These are phyloP conservation scores for Fusarium sp. DNA, from an alignment of 2,329 filamentous ascomycete genomes.

Conservation along the genomic window DNA sequence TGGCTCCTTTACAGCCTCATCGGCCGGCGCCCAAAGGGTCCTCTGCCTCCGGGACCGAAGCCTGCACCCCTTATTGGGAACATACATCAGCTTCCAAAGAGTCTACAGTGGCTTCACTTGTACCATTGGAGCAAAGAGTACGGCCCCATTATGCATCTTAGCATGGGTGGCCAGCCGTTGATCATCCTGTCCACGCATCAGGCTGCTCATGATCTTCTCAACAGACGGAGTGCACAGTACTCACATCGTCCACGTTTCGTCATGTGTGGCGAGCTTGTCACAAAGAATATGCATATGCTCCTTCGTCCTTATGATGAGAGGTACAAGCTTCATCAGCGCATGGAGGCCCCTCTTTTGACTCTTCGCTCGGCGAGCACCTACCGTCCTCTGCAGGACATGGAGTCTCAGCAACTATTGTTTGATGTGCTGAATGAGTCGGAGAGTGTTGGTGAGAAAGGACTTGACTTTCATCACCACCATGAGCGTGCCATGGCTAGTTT, in stretches of 20 bases:
- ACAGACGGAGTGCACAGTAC: conserved; percentile 32
- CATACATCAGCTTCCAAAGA: conserved; percentile 47
- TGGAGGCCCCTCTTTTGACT: conserved; percentile 56
- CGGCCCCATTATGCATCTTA: conserved; percentile 44
- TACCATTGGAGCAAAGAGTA: conserved; percentile 56
- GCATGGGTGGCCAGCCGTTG: conserved; percentile 40
- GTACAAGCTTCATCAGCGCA: conserved; percentile 57
- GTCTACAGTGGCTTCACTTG: conserved; percentile 72
- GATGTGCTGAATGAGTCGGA: conserved; percentile 55
- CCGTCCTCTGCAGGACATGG: conserved; percentile 60
- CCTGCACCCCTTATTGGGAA: conserved; percentile 44
- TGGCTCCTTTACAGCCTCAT: background rate
- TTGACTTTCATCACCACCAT: conserved; percentile 51
- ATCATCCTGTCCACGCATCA: conserved; percentile 42
- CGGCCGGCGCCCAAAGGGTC: background rate
- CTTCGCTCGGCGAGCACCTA: conserved; percentile 54
- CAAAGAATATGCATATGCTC: conserved; percentile 56
- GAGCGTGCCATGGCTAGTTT: conserved; percentile 57
- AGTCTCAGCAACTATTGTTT: conserved; percentile 60
- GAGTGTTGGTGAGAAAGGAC: conserved; percentile 37
- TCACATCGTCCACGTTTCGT: conserved; percentile 49
- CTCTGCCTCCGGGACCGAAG: conserved; percentile 53
- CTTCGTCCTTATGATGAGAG: conserved; percentile 59
- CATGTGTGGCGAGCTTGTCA: conserved; percentile 53
- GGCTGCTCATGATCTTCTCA: conserved; percentile 44